Evolutionary conservation across 495 filamentous ascomycete genomes (phyloP), one percentile per base, ranked within the genome.

Genomic region (Amphirosellinia nigrospora): DNA sequence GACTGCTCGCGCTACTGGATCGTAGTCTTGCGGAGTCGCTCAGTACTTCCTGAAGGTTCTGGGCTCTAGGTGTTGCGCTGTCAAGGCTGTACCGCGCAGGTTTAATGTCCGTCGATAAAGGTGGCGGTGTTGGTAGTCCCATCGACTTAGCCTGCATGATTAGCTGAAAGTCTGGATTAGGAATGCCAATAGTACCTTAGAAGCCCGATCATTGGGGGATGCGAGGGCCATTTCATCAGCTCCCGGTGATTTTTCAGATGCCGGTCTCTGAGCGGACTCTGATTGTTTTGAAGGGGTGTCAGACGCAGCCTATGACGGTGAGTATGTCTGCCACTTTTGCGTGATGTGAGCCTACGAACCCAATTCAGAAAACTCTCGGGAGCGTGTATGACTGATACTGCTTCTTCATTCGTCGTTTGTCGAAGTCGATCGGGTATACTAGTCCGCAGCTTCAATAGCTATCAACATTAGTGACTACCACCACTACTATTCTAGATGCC

Each of bases 361-460:
- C 94, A 94, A 65, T 86, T 85, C 60, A 87, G 85, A 80, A 94
- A 97, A 46, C 90, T 91, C 72, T 91, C 81, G 4, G 94, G 94
- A 26, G 91, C 93, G 82, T 96, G 93, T 73, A 97, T 97, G 59
- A 96, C 94, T 3, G 94, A 97, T 68, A 90, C 85, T 28, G 92
- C 87, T 63, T 95, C 93, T 67, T 94, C 90, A 70, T 89, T 87
- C 45, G 85, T 82, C 28, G 85, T 83, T 66, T 82, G 80, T 73
- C 84, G 85, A 68, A 84, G 75, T 28, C 85, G 79, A 36, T 86
- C 85, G 64, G 84, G 78, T 15, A 89, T 79, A 66, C 87, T 86
- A n/a, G 88, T 86, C 67, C 84, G 89, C 38, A 89, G 83, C 77
- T 90, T 89, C 84, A 91, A 78, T 43, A 85, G 74, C 80, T 84